Conservation (phyloP, 2,329 filamentous ascomycete genomes). For the Penicillium hesseltinei region DNA sequence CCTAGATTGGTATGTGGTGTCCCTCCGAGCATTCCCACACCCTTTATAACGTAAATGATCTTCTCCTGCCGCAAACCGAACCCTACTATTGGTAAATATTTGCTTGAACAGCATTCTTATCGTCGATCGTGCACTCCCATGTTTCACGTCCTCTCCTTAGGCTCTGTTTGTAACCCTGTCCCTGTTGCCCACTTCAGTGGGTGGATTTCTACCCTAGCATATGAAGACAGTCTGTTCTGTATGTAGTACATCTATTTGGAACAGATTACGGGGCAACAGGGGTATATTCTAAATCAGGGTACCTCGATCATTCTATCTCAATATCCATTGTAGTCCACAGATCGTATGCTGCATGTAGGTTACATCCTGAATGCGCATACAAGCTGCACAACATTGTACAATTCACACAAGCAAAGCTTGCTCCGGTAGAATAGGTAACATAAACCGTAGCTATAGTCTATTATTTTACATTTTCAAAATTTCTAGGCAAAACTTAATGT, state of each 20-base stretch:
- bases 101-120: constrained; percentile 6
- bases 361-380: background rate
- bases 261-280: background rate
- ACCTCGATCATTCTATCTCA: background rate
- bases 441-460: too few relatives aligned
- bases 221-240: background rate
- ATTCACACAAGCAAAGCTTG: background rate
- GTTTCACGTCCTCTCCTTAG: background rate
- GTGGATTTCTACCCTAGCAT: background rate
- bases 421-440: background rate
- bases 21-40: constrained; percentile 12
- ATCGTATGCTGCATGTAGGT: background rate
- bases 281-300: background rate
- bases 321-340: background rate
- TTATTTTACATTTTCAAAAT: background rate
- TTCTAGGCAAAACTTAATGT: background rate
- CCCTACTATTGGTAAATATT: constrained; percentile 11
- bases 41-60: constrained; percentile 8
- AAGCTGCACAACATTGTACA: background rate
- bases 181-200: background rate
- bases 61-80: constrained; percentile 1
- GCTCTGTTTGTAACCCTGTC: constrained; percentile 8
- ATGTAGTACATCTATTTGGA: background rate
- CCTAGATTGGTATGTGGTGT: constrained; percentile 18
- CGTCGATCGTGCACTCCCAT: constrained; percentile 3